Conservation (phyloP, 2,329 filamentous ascomycete genomes). For the Plenodomus lindquistii region DNA sequence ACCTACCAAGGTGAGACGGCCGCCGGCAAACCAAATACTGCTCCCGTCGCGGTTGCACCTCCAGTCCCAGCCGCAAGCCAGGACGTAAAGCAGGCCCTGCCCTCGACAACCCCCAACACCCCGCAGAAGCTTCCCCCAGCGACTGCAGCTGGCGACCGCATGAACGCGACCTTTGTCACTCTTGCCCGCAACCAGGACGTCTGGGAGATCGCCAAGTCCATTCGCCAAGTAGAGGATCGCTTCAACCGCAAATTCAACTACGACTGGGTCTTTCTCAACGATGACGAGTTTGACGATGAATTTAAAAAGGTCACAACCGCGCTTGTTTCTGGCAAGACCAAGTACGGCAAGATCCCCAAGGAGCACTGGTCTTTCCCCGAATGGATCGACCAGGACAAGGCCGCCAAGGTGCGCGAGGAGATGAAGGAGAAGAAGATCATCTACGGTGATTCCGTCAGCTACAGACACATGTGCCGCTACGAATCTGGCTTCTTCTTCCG, state of each 20-base stretch:
- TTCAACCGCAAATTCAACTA: constrained; percentile 98
- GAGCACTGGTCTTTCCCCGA: constrained; percentile 98
- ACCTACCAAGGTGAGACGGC: constrained; percentile 25
- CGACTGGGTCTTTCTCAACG: constrained; percentile 99
- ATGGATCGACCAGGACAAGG: constrained; percentile 94
- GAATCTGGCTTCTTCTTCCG: constrained; percentile 99
- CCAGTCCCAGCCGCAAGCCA: neutral
- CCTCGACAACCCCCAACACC: constrained; percentile 40
- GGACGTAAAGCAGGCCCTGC: constrained; percentile 13
- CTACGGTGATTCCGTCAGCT: constrained; percentile 95
- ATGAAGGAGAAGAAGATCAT: constrained; percentile 96
- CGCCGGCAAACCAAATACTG: constrained; percentile 18
- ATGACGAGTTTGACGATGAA: constrained; percentile 86
- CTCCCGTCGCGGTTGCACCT: constrained; percentile 9
- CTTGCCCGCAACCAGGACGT: constrained; percentile 90
- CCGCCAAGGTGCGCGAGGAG: constrained; percentile 85
- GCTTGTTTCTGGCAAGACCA: constrained; percentile 88
- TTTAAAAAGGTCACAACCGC: constrained; percentile 92
- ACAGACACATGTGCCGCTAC: constrained; percentile 99
- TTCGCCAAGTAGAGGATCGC: constrained; percentile 94
- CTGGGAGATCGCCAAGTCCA: constrained; percentile 96
- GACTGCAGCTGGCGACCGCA: constrained; percentile 69
- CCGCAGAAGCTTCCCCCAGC: constrained; percentile 39
- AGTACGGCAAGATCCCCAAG: constrained; percentile 84
- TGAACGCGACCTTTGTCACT: constrained; percentile 98